These are phyloP conservation scores for Cucurbita argyrosperma DNA, from an alignment of 306 rosid genomes.

Conservation along the genomic window DNA sequence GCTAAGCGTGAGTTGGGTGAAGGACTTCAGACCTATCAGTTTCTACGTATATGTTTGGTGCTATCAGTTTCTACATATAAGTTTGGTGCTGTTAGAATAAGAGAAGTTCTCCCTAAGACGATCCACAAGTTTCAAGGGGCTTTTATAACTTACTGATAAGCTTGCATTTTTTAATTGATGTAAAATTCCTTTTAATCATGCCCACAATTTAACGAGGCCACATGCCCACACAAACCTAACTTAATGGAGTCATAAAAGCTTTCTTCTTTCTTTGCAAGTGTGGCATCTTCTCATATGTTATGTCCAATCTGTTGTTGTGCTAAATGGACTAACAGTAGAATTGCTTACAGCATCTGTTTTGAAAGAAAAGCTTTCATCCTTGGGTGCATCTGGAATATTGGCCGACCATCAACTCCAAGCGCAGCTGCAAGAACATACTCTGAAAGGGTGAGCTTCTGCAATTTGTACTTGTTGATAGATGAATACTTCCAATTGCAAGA, in stretches of 20 bases:
- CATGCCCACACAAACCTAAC: too few relatives aligned
- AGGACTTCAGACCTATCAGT: background rate
- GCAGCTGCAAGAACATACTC: conserved; percentile 83
- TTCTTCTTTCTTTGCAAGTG: background rate
- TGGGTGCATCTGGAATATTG: conserved; percentile 94
- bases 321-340: conserved; percentile 21
- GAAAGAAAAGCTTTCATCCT: conserved; percentile 73
- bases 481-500: background rate
- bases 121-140: background rate
- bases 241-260: background rate
- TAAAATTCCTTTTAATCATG: background rate
- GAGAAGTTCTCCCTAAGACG: background rate
- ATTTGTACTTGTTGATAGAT: background rate
- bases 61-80: too few relatives aligned
- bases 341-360: conserved; percentile 73
- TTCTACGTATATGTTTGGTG: too few relatives aligned
- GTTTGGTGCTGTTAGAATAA: background rate
- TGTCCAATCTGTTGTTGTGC: conserved; percentile 7
- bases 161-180: background rate
- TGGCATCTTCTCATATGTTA: background rate
- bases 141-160: background rate
- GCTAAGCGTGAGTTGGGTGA: background rate
- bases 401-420: conserved; percentile 99
- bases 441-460: conserved; percentile 56
- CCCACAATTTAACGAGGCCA: background rate